Evolutionary conservation across 768 basidiomycete genomes (phyloP).

Genomic region (Rhodotorula kratochvilovae): DNA sequence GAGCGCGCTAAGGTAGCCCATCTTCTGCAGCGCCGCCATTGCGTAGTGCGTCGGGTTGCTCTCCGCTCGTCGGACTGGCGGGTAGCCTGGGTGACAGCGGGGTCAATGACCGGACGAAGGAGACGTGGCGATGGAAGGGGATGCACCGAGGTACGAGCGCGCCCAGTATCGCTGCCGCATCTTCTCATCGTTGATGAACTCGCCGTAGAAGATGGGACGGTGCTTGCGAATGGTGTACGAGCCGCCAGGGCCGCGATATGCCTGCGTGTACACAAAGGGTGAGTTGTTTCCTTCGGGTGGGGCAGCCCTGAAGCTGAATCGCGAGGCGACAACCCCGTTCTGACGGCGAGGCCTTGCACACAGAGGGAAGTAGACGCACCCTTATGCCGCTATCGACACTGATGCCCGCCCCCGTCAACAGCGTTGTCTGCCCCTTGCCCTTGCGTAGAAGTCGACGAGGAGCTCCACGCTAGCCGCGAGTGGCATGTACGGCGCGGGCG

Average conservation of each 20-base stretch:
- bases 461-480: constrained; percentile 11
- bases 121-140: constrained; percentile 34
- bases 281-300: too few relatives aligned
- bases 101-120: not conserved
- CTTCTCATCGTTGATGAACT: constrained; percentile 27
- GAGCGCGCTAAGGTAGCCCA: constrained; percentile 58
- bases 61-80: constrained; percentile 70
- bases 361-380: constrained; percentile 55
- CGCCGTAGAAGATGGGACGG: constrained; percentile 27
- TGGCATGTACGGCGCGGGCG: constrained; percentile 13
- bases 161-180: constrained; percentile 79
- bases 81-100: constrained; percentile 55
- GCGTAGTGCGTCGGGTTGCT: constrained; percentile 88
- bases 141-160: constrained; percentile 44
- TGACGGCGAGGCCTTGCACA: too few relatives aligned
- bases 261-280: constrained; percentile 46
- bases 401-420: constrained; percentile 62
- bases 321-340: too few relatives aligned
- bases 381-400: constrained; percentile 90
- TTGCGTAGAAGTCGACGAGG: constrained; percentile 6
- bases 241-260: constrained; percentile 43
- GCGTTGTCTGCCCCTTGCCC: constrained; percentile 19
- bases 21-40: constrained; percentile 72
- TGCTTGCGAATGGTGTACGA: constrained; percentile 54
- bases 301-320: too few relatives aligned